Evolutionary conservation across 1,139 yeast genomes (phyloP).

Genomic region (Magnusiomyces suaveolens): DNA sequence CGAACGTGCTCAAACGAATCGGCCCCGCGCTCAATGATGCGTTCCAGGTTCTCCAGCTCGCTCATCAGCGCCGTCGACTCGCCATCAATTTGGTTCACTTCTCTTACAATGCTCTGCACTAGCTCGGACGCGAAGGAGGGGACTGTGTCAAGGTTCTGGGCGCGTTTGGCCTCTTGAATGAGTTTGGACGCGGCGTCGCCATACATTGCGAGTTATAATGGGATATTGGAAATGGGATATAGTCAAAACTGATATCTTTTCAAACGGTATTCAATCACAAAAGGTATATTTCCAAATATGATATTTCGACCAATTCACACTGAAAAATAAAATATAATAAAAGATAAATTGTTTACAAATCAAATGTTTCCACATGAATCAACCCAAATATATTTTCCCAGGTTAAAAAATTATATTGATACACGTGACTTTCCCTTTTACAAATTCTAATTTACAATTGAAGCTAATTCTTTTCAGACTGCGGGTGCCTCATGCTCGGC

Average conservation of each 20-base stretch:
- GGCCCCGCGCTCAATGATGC: constrained; percentile 19
- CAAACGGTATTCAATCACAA: no score
- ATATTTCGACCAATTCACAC: no score
- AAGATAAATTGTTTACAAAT: no score
- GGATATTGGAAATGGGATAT: neutral
- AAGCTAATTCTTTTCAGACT: neutral
- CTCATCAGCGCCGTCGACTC: constrained; percentile 45
- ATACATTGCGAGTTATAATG: constrained; percentile 48
- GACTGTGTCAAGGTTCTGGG: constrained; percentile 53
- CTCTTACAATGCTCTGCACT: constrained; percentile 51
- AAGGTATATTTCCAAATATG: no score
- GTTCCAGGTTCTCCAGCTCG: constrained; percentile 17
- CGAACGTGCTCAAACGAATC: neutral
- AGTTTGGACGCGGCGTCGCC: constrained; percentile 83
- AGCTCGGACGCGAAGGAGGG: constrained; percentile 70
- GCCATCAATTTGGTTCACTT: constrained; percentile 33
- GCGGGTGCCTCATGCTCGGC: neutral
- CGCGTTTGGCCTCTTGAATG: constrained; percentile 72
- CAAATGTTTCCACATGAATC: no score
- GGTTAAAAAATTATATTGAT: no score
- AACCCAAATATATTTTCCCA: no score
- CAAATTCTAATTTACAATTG: no score
- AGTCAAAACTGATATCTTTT: neutral
- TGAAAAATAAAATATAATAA: no score
- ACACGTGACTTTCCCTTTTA: no score